Base-by-base conservation (phyloP, 148 eudicot species). In the Cornus suecica region DNA sequence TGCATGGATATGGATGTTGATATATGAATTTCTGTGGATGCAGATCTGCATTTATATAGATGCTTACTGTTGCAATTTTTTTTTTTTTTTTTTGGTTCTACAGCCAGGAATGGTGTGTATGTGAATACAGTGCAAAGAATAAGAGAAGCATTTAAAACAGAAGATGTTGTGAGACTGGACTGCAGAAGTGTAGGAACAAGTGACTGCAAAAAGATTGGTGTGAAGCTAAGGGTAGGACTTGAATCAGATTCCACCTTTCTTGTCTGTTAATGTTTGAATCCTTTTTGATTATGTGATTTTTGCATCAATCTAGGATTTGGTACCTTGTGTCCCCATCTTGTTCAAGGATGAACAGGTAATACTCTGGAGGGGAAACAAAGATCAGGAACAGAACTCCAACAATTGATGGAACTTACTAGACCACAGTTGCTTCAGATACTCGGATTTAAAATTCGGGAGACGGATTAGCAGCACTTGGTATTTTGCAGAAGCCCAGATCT, bases 81-180 rank as follows among this genome's bases (percentile, higher is more conserved):
- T 45, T 60, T 31, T 32, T 41, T 62, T 62, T 70, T 31, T 58
- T 42, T 63, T 45, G 48, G 42, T 32, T 41, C 65, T 77, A 65
- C 86, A 94, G 98, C 89, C 71, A 87, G 98, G 80, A 94, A 94
- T 72, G 98, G 98, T 66, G 96, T 92, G 70, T 94, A 92, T 77
- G 87, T 90, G 32, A 87, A 92, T 75, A 97, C 92, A 72, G 89
- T 94, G 77, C 88, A 87, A 62, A 90, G 86, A 88, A 92, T 92
- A 76, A 88, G 94, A 72, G 93, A 88, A 67, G 94, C 94, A 22
- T 94, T 94, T 69, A 78, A 85, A 78, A 83, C 85, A n/a, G 96
- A 94, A 83, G 97, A 89, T 74, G 94, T 94, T 73, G 88, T 90
- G 45, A 90, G 96, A 76, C 71, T 94, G 69, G 98, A 94, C 69